Evolutionary conservation across 1,284 basidiomycete species (phyloP).

Genomic region (Ceratobasidium sp.): DNA sequence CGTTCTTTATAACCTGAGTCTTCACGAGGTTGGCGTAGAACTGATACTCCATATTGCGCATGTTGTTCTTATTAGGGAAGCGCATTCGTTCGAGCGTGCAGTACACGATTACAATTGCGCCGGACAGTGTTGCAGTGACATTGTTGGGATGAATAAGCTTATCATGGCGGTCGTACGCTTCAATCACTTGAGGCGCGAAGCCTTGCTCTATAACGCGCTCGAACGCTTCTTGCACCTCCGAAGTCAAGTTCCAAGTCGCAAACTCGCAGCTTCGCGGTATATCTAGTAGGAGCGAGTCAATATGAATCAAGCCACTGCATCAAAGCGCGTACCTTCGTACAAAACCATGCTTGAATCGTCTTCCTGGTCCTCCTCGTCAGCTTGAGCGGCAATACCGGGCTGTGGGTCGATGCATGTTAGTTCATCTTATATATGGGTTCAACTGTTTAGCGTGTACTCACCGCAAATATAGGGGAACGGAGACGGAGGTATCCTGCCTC

Average conservation of each 20-base stretch:
- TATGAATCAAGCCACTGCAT: no score
- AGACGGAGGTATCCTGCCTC: background rate
- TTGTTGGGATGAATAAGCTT: conserved; percentile 5
- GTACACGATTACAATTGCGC: background rate
- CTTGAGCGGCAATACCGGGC: no score
- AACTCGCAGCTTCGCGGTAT: no score
- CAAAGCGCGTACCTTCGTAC: no score
- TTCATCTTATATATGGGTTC: no score
- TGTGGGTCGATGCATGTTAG: no score
- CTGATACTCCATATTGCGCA: background rate
- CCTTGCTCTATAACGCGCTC: background rate
- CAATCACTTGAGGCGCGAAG: background rate
- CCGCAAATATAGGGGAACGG: background rate
- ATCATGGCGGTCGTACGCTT: background rate
- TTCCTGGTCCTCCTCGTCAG: no score
- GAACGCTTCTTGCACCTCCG: background rate
- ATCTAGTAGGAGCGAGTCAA: no score
- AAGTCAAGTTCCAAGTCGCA: background rate
- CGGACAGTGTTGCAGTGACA: background rate
- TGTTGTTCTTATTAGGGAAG: background rate
- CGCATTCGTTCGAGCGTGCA: background rate
- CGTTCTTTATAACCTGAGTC: no score
- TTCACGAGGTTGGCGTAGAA: background rate
- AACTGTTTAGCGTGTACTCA: background rate
- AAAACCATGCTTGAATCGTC: no score